Base-by-base conservation (phyloP, 352 stramenopile species). In the Phytophthora citrophthora region DNA sequence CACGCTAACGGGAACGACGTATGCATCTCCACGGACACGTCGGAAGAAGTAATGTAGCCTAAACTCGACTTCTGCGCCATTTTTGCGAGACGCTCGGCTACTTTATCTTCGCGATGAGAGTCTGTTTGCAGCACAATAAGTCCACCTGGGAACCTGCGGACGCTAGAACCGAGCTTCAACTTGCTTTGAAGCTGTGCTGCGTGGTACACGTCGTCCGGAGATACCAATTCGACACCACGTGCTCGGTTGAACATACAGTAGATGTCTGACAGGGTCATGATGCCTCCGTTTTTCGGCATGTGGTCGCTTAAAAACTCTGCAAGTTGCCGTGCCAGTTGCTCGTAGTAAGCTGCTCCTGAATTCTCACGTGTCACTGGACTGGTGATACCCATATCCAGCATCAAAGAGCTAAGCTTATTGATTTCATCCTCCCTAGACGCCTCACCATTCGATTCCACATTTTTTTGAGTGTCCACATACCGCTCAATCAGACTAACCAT, bases 231-330 rank as follows among this genome's bases (percentile, higher is more conserved):
- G 3, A 98, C 97, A 4, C 96, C 97, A 4, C 97, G 87, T 23
- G 97, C 97, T 57, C 97, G 89, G 82, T 99, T 99, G 61, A 99
- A 99, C 58, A 99, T 90, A 69, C 96, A 99, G 76, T 99, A 99
- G 44, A 99, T 95, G 83, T 99, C 97, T 23, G 97, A 98, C 5
- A 99, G 78, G 20, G 96, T 99, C 86, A 99, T 98, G 70, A 99
- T 98, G 11, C 97, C 97, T 34, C 94, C 95, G 62, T 97, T 90
- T 45, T 77, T 79, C 5, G 91, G 83, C 66, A 99, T 93, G 41
- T 85, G 75, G 7, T 76, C 66, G 18, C 72, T 68, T 8, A 97
- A 64, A 58, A 97, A 97, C 68, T 97, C 90, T 10, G 90, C 86
- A 12, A 98, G 68, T 61, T 98, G 91, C 1, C 91, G 78, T 18